A percentile compares a stretch with the other conserved stretches of the same genome.
Evolutionary conservation across 1,284 basidiomycete genomes (phyloP).

Genomic region (Anthracocystis panici-leucophaei): DNA sequence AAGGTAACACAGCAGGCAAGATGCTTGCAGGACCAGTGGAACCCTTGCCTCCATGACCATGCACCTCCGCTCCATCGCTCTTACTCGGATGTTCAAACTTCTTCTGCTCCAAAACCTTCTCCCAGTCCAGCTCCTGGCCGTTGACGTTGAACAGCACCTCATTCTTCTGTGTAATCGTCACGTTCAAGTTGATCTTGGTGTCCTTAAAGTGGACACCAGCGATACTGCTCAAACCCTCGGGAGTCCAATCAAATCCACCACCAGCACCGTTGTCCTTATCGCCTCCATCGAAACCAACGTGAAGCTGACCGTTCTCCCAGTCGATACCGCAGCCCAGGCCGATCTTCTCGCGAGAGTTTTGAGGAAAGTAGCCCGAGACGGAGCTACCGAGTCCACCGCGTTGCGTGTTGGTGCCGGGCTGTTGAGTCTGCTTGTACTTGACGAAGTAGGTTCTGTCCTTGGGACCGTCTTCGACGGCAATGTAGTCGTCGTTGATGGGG

Average conservation of each 20-base stretch:
- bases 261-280: slow-evolving; percentile 22
- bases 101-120: slow-evolving; percentile 1
- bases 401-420: background rate
- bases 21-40: too few relatives aligned
- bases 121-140: slow-evolving; percentile 25
- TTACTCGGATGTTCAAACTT: too few relatives aligned
- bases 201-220: slow-evolving; percentile 17
- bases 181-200: slow-evolving; percentile 19
- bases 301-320: slow-evolving; percentile 26
- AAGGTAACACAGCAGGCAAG: too few relatives aligned
- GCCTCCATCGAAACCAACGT: slow-evolving; percentile 36
- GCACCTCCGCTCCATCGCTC: too few relatives aligned
- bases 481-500: background rate
- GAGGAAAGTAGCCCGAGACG: slow-evolving; percentile 28
- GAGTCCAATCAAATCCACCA: slow-evolving; percentile 29
- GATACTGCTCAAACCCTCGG: slow-evolving; percentile 7
- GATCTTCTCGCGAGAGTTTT: slow-evolving; percentile 9
- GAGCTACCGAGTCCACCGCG: slow-evolving; percentile 22
- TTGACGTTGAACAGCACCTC: slow-evolving; percentile 25
- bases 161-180: slow-evolving; percentile 23
- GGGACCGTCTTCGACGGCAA: background rate
- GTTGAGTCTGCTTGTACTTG: slow-evolving; percentile 16
- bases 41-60: too few relatives aligned
- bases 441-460: background rate
- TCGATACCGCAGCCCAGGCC: slow-evolving; percentile 33